phyloP scores from a whole-genome alignment of 495 filamentous ascomycete genomes.

The Aspergillus sclerotiicarbonarius region DNA sequence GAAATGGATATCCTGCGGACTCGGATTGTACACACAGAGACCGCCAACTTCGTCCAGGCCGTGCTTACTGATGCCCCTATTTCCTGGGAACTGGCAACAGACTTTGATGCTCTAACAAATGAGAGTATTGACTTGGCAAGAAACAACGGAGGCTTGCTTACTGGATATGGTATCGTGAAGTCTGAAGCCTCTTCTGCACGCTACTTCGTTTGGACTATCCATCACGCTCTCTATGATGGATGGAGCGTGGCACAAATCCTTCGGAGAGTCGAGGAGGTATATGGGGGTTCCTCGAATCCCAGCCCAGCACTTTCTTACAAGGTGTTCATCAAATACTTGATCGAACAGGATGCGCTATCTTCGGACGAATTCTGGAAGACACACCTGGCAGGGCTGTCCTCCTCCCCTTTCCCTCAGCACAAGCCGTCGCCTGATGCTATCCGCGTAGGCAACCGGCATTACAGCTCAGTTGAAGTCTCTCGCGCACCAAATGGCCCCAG shows the following conservation, averaged over 20 bases:
- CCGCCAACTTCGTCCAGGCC: slow-evolving; percentile 51
- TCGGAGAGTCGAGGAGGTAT: slow-evolving; percentile 52
- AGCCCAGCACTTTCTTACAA: slow-evolving; percentile 30
- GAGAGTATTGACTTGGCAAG: slow-evolving; percentile 44
- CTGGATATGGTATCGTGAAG: slow-evolving; percentile 52
- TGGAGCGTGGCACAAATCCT: slow-evolving; percentile 63
- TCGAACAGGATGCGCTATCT: slow-evolving; percentile 28
- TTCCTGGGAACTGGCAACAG: slow-evolving; percentile 41
- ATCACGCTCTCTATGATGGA: slow-evolving; percentile 72
- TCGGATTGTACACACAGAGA: slow-evolving; percentile 50
- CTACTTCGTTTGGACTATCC: slow-evolving; percentile 61
- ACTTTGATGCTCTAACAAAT: slow-evolving; percentile 45
- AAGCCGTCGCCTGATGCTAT: slow-evolving; percentile 27
- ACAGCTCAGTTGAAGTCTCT: slow-evolving; percentile 24
- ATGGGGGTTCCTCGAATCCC: slow-evolving; percentile 18
- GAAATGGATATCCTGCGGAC: slow-evolving; percentile 55
- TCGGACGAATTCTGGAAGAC: slow-evolving; percentile 47
- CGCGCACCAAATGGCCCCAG: slow-evolving; percentile 21
- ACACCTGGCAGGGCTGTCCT: slow-evolving; percentile 25
- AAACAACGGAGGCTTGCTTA: slow-evolving; percentile 54
- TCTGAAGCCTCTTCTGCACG: slow-evolving; percentile 20
- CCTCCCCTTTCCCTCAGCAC: slow-evolving; percentile 27
- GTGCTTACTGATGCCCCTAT: slow-evolving; percentile 50
- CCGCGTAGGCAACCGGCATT: slow-evolving; percentile 33
- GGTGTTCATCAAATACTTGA: slow-evolving; percentile 44